Conservation (phyloP, 179 eudicot genomes). For the Corrigiola litoralis region DNA sequence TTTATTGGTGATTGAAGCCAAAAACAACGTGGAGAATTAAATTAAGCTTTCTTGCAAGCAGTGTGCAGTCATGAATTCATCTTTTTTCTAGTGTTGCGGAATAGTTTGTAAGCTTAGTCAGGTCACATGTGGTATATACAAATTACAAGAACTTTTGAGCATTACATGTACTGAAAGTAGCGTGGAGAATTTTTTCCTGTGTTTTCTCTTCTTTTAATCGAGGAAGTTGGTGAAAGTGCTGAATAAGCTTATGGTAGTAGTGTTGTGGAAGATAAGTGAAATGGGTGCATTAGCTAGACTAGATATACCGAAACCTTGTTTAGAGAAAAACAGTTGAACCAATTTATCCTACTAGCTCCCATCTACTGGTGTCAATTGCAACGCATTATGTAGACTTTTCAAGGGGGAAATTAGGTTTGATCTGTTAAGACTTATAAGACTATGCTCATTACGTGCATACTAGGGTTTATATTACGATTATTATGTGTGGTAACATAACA, state of each 20-base stretch:
- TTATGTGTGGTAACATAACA: background rate
- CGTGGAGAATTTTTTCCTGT: background rate
- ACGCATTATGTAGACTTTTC: background rate
- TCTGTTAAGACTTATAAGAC: background rate
- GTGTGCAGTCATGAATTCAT: too few species aligned
- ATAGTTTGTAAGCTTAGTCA: too few species aligned
- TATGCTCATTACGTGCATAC: background rate
- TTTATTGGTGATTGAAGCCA: background rate
- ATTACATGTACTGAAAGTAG: background rate
- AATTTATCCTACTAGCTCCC: slow-evolving; percentile 1
- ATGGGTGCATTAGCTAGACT: background rate
- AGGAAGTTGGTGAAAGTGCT: background rate
- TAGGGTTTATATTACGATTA: background rate
- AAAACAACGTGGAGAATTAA: background rate
- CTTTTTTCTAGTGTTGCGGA: background rate
- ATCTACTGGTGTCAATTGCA: background rate
- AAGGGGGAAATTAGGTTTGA: background rate
- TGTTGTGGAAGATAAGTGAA: slow-evolving; percentile 1
- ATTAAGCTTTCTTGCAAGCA: background rate
- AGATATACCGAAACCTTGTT: background rate
- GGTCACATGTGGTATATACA: too few species aligned
- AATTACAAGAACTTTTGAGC: slow-evolving; percentile 5
- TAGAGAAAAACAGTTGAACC: slow-evolving; percentile 7
- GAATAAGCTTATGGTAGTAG: background rate
- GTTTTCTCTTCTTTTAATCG: slow-evolving; percentile 7